These are phyloP conservation scores for Persicaria tinctoria DNA, from an alignment of 148 eudicot species.

Conservation along the genomic window DNA sequence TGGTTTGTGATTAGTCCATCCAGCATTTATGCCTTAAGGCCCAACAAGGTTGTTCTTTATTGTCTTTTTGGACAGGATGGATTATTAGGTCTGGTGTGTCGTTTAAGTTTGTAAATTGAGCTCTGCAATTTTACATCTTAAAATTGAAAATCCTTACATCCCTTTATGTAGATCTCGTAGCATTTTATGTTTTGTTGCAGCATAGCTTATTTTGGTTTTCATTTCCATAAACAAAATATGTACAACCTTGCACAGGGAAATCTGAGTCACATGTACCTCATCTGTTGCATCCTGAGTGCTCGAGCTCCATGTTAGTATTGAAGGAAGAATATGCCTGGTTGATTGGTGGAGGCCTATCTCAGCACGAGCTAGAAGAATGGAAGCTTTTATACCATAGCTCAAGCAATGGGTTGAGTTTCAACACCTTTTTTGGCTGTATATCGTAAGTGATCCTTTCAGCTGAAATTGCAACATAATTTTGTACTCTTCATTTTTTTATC, in stretches of 20 bases:
- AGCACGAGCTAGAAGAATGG: conserved; percentile 70
- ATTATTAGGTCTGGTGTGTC: neutral
- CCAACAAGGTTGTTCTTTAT: neutral
- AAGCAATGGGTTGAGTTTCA: conserved; percentile 75
- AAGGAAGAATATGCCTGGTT: conserved; percentile 83
- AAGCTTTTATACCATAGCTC: conserved; percentile 84
- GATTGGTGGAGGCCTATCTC: conserved; percentile 76
- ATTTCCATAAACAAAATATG: too few relatives aligned
- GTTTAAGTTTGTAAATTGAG: neutral
- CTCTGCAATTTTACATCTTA: neutral
- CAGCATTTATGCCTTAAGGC: neutral
- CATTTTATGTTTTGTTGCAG: neutral
- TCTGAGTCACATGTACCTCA: conserved; percentile 63
- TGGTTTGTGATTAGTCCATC: neutral
- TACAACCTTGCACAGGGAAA: conserved; percentile 26
- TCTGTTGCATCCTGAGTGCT: conserved; percentile 35
- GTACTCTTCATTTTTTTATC: neutral
- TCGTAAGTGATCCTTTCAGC: conserved; percentile 43
- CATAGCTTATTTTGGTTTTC: neutral
- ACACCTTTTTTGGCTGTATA: conserved; percentile 72
- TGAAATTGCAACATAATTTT: neutral
- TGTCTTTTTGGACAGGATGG: neutral
- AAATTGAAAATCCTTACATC: neutral
- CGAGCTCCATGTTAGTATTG: conserved; percentile 39
- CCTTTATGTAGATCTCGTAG: neutral